Conservation (phyloP, 2,329 filamentous ascomycete genomes). For the Hymenoscyphus fructigenus region DNA sequence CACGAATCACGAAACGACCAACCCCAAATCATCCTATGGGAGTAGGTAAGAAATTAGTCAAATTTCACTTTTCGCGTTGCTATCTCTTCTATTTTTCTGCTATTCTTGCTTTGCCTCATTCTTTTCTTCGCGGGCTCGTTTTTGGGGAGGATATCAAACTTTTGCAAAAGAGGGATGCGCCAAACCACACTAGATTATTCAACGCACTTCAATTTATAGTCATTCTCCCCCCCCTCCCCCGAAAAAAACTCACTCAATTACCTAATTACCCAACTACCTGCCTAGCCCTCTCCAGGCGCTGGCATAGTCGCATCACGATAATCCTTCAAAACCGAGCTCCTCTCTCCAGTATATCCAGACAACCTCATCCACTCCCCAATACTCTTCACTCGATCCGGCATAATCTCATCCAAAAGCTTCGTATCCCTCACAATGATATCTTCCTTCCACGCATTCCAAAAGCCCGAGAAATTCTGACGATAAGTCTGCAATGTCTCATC, state of each 20-base stretch:
- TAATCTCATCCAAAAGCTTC: slow-evolving; percentile 25
- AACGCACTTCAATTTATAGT: too few relatives aligned
- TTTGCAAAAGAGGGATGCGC: too few relatives aligned
- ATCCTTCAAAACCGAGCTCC: slow-evolving; percentile 40
- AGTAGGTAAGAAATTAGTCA: too few relatives aligned
- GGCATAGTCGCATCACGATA: background rate
- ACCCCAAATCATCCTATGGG: too few relatives aligned
- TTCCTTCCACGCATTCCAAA: slow-evolving; percentile 16
- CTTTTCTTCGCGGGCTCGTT: too few relatives aligned
- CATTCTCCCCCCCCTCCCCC: too few relatives aligned
- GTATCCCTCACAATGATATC: slow-evolving; percentile 15
- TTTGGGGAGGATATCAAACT: too few relatives aligned
- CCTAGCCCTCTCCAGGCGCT: background rate
- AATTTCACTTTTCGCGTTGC: too few relatives aligned
- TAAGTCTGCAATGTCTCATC: slow-evolving; percentile 20
- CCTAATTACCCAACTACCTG: background rate
- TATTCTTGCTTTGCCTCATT: too few relatives aligned
- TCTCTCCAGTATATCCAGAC: slow-evolving; percentile 20
- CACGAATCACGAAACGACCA: background rate
- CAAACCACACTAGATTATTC: too few relatives aligned
- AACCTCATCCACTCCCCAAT: slow-evolving; percentile 22
- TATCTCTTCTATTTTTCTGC: too few relatives aligned
- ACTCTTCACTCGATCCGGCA: slow-evolving; percentile 20
- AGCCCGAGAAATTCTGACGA: slow-evolving; percentile 11
- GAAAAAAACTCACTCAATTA: too few relatives aligned